A percentile compares a stretch with the other conserved stretches of the same genome.
Conservation (phyloP, 202 grass and related monocot species). For the Brachypodium distachyon region DNA sequence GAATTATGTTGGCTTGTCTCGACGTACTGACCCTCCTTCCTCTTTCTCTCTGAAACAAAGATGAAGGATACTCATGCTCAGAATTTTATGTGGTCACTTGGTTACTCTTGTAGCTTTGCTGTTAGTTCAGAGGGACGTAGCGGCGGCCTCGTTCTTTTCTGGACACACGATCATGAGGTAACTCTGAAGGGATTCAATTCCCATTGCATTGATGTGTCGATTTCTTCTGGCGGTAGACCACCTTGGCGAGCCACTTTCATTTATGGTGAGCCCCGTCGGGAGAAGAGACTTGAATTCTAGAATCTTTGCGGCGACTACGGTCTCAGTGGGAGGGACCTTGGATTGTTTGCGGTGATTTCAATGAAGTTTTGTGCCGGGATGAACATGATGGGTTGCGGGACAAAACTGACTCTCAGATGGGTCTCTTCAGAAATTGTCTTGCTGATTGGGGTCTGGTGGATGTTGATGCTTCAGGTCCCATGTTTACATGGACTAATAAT, state of each 20-base stretch:
- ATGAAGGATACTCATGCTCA: background rate
- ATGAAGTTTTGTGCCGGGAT: background rate
- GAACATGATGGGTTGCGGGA: background rate
- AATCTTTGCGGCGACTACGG: background rate
- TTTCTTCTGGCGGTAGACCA: rapidly evolving
- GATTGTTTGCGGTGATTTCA: background rate
- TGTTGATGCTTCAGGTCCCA: background rate
- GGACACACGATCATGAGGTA: background rate
- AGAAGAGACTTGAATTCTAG: background rate
- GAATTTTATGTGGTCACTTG: background rate
- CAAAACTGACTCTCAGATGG: background rate
- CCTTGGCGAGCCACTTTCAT: background rate
- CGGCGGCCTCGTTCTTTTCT: background rate
- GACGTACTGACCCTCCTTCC: background rate
- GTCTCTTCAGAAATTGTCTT: background rate
- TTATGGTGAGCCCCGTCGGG: background rate
- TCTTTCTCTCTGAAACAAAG: background rate
- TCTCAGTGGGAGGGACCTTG: background rate
- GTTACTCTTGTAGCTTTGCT: background rate
- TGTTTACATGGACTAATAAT: background rate
- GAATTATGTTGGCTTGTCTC: background rate
- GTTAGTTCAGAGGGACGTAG: background rate
- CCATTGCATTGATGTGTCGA: background rate
- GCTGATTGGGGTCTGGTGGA: background rate
- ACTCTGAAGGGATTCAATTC: background rate